Percentiles rank a stretch among this genome's conserved stretches.
These are phyloP conservation scores for Pulchroboletus neoregius DNA, from an alignment of 1,284 basidiomycete species.

Conservation along the genomic window DNA sequence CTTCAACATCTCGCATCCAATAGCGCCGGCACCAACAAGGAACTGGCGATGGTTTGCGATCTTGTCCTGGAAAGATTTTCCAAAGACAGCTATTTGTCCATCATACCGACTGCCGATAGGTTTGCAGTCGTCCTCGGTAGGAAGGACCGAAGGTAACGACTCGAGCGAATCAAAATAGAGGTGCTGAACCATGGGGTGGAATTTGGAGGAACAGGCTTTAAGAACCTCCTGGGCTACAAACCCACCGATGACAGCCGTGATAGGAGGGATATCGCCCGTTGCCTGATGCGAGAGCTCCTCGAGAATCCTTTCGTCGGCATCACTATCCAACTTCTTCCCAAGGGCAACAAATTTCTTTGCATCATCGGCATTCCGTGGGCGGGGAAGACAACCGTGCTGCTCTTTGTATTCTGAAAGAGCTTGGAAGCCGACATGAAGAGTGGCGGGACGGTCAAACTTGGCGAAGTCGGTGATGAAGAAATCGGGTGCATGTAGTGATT, in stretches of 20 bases:
- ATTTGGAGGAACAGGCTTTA: slow-evolving; percentile 97
- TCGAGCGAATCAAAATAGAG: slow-evolving; percentile 99
- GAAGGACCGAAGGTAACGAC: slow-evolving; percentile 75
- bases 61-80: slow-evolving; percentile 89
- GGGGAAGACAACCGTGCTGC: slow-evolving; percentile 70
- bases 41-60: slow-evolving; percentile 91
- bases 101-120: slow-evolving; percentile 88
- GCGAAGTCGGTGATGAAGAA: slow-evolving; percentile 96
- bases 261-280: slow-evolving; percentile 86
- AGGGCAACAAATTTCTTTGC: slow-evolving; percentile 68
- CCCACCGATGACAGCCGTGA: slow-evolving; percentile 93
- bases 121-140: slow-evolving; percentile 83
- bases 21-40: slow-evolving; percentile 96
- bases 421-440: slow-evolving; percentile 94
- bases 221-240: slow-evolving; percentile 98
- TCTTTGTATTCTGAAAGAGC: slow-evolving; percentile 83
- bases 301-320: slow-evolving; percentile 79
- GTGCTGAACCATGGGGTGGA: slow-evolving; percentile 94
- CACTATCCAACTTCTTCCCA: slow-evolving; percentile 75
- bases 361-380: slow-evolving; percentile 82
- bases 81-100: slow-evolving; percentile 94
- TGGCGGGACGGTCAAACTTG: slow-evolving; percentile 92
- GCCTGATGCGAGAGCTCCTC: slow-evolving; percentile 92
- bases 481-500: slow-evolving; percentile 82
- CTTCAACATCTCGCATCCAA: slow-evolving; percentile 99